A percentile compares a stretch with the other conserved stretches of the same genome.
Evolutionary conservation across 305 asterid genomes (phyloP).

Genomic region (Fraxinus velutina): DNA sequence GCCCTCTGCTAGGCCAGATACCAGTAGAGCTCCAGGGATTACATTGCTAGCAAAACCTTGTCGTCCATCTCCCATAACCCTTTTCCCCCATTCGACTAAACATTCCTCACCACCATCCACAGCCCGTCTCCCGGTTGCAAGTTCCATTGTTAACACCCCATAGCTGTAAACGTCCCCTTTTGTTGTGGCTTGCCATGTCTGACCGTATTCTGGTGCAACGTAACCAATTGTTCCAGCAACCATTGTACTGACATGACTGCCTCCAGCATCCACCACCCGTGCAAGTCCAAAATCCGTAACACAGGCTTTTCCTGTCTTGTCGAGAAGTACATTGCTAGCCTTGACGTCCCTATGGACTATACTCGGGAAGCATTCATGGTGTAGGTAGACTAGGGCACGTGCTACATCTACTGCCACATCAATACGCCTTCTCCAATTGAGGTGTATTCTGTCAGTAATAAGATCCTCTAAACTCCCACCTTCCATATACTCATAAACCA

Average conservation of each 20-base stretch:
- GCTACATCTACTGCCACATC: conserved; percentile 74
- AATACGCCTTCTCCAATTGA: conserved; percentile 62
- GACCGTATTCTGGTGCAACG: conserved; percentile 97
- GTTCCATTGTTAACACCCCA: conserved; percentile 85
- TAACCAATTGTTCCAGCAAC: conserved; percentile 96
- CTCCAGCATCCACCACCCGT: conserved; percentile 69
- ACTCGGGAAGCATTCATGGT: conserved; percentile 84
- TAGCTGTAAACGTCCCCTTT: conserved; percentile 94
- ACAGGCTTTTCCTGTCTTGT: conserved; percentile 64
- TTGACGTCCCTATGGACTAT: conserved; percentile 91
- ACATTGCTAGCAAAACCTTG: conserved; percentile 30
- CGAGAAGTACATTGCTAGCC: conserved; percentile 90
- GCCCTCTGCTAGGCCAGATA: conserved; percentile 69
- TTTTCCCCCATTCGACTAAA: conserved; percentile 76
- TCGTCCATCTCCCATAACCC: conserved; percentile 72
- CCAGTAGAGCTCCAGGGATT: conserved; percentile 58
- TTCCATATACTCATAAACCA: conserved; percentile 89
- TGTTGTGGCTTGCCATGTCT: conserved; percentile 90
- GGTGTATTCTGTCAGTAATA: conserved; percentile 42
- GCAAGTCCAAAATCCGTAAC: conserved; percentile 97
- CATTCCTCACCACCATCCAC: conserved; percentile 91
- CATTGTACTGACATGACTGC: conserved; percentile 83
- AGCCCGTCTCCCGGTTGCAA: conserved; percentile 80
- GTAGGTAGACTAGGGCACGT: conserved; percentile 65
- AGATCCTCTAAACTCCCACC: conserved; percentile 83